Evolutionary conservation across 1,284 basidiomycete species (phyloP), one percentile per base, ranked within the genome.

Genomic region (Ustilago lituana): DNA sequence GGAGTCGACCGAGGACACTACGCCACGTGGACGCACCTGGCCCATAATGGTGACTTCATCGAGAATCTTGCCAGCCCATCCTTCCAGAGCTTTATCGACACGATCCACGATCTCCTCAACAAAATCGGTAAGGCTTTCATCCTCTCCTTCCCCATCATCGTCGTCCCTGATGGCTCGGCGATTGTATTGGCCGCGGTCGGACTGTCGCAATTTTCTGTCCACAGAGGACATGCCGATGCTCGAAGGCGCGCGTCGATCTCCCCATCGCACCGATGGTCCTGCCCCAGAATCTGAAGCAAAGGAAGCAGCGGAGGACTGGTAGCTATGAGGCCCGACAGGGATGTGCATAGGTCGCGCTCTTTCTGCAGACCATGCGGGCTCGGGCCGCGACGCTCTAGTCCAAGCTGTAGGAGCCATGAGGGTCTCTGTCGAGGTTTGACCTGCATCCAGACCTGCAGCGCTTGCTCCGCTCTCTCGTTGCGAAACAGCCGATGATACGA

Each of bases 1-100:
- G 7, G 19, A 9, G 1, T 63, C 60, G 11, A 29, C 23, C 2
- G 37, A 14, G 5, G 45, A 17, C 5, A 31, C 37, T 14, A 35
- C 37, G 27, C 23, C 26, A 12, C 44, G 57, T 0, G 76, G 74
- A 2, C 76, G 56, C 29, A 77, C 74, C 40, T 78, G 76, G 15
- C 76, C 76, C 69, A 76, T 74, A 55, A 76, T 78, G 10, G 73
- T 77, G 37, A 78, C 75, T 26, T 78, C 75, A 23, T 78, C 75
- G 19, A 78, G 50, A 22, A 78, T 78, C 50, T 72, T 77, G 49
- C 73, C 77, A 1, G 75, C 77, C 77, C 77, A 78, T 14, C 70
- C 77, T 35, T 78, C 77, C 19, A 78, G 52, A 4, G 58, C 63
- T 46, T 71, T 73, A 36, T 76, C 75, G 11, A 75, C 36, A 2